Evolutionary conservation across 306 rosid genomes (phyloP).

Genomic region (Rosa chinensis): DNA sequence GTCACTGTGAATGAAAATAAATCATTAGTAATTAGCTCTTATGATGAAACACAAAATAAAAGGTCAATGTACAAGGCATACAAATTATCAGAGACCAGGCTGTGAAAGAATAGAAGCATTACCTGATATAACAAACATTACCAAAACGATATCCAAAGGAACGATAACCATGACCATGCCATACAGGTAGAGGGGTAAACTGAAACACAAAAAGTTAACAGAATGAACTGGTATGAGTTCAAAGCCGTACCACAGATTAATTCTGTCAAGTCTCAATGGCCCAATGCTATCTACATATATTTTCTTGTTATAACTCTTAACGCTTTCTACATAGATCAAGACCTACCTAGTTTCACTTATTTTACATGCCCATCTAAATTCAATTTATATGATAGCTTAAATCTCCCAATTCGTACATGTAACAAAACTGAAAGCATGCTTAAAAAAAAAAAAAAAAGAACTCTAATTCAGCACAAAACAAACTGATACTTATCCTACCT

Average conservation of each 20-base stretch:
- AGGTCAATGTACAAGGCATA: slow-evolving; percentile 1
- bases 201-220: slow-evolving; percentile 36
- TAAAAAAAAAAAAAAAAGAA: not conserved
- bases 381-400: not conserved
- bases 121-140: slow-evolving; percentile 91
- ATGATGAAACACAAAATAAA: slow-evolving; percentile 7
- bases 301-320: not conserved
- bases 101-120: slow-evolving; percentile 32
- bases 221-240: slow-evolving; percentile 15
- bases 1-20: slow-evolving; percentile 54
- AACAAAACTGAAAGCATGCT: not conserved
- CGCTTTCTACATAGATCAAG: not conserved
- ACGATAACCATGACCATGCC: slow-evolving; percentile 87
- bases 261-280: not conserved
- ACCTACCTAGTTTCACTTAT: not conserved
- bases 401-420: not conserved
- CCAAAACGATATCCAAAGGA: slow-evolving; percentile 95
- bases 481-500: slow-evolving; percentile 46
- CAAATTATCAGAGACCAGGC: slow-evolving; percentile 3
- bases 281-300: not conserved
- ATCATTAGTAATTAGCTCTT: slow-evolving; percentile 25
- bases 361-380: not conserved
- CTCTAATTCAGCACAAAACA: not conserved
- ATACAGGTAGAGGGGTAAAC: slow-evolving; percentile 90
- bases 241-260: not conserved